Conservation (phyloP, 75 land plant species). For the Azolla pinnata region DNA sequence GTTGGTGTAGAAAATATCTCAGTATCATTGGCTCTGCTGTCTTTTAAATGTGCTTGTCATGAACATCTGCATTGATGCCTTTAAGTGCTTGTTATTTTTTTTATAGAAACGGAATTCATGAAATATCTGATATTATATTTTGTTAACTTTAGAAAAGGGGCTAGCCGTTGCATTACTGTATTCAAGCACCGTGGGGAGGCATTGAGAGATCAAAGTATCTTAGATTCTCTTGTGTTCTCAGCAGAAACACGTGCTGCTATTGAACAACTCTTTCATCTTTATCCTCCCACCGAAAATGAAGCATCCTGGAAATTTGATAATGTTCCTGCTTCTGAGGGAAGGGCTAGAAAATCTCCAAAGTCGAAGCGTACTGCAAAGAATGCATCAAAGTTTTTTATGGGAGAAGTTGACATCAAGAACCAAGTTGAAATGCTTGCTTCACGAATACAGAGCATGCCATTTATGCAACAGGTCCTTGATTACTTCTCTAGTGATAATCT, state of each 20-base stretch:
- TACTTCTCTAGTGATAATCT: neutral
- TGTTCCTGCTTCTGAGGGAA: slow-evolving; percentile 11
- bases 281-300: slow-evolving; percentile 70
- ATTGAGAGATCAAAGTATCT: slow-evolving; percentile 16
- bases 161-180: slow-evolving; percentile 53
- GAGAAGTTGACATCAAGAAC: slow-evolving; percentile 36
- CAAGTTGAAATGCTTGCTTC: slow-evolving; percentile 41
- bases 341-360: slow-evolving; percentile 7
- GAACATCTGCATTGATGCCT: neutral
- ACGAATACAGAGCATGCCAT: slow-evolving; percentile 30
- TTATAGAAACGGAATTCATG: neutral
- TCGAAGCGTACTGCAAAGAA: slow-evolving; percentile 13
- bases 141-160: slow-evolving; percentile 38
- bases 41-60: too few species aligned
- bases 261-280: slow-evolving; percentile 47
- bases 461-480: slow-evolving; percentile 53
- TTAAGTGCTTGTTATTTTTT: neutral
- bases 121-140: neutral
- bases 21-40: too few species aligned
- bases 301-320: slow-evolving; percentile 8
- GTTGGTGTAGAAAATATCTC: too few species aligned
- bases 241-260: slow-evolving; percentile 43
- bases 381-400: slow-evolving; percentile 37
- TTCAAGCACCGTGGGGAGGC: slow-evolving; percentile 14
- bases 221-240: slow-evolving; percentile 45